A percentile compares a stretch with the other conserved stretches of the same genome.
Conservation (phyloP, 805 yeast genomes). For the Saccharomycopsis malanga region DNA sequence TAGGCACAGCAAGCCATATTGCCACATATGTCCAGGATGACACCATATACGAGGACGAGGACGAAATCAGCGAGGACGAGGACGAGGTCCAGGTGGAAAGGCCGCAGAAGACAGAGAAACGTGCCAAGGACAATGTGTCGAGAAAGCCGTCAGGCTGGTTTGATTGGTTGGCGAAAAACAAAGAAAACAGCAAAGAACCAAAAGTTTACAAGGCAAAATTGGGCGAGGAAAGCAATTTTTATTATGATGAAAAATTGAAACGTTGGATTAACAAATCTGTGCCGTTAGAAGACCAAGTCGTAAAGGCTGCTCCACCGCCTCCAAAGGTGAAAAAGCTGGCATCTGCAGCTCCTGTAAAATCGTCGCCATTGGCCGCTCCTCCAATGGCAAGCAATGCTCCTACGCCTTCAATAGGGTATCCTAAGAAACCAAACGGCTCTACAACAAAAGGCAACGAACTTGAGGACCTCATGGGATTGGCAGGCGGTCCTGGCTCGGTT, state of each 20-base stretch:
- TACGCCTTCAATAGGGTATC: constrained; percentile 9
- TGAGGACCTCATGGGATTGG: constrained; percentile 12
- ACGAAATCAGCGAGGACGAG: constrained; percentile 15
- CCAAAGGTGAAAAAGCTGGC: constrained; percentile 32
- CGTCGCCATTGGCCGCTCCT: background rate
- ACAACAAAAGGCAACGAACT: constrained; percentile 1
- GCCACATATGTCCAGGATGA: constrained; percentile 22
- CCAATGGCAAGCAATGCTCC: background rate
- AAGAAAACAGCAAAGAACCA: constrained; percentile 49
- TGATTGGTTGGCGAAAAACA: constrained; percentile 51
- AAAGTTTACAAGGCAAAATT: constrained; percentile 79
- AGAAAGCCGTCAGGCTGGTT: constrained; percentile 35
- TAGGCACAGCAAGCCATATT: constrained; percentile 19
- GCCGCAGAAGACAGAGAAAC: background rate
- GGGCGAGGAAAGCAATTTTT: constrained; percentile 69
- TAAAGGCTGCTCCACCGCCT: constrained; percentile 23
- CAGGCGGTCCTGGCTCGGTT: background rate
- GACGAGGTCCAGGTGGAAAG: constrained; percentile 18
- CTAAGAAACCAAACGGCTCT: background rate
- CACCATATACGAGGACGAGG: constrained; percentile 22
- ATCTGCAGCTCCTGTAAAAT: constrained; percentile 21
- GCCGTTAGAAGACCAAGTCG: constrained; percentile 56
- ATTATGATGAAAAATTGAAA: constrained; percentile 74
- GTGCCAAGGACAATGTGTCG: background rate
- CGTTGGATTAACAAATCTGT: constrained; percentile 79